phyloP scores from a whole-genome alignment of 257 asterid genomes.

The Nicotiana tomentosiformis region DNA sequence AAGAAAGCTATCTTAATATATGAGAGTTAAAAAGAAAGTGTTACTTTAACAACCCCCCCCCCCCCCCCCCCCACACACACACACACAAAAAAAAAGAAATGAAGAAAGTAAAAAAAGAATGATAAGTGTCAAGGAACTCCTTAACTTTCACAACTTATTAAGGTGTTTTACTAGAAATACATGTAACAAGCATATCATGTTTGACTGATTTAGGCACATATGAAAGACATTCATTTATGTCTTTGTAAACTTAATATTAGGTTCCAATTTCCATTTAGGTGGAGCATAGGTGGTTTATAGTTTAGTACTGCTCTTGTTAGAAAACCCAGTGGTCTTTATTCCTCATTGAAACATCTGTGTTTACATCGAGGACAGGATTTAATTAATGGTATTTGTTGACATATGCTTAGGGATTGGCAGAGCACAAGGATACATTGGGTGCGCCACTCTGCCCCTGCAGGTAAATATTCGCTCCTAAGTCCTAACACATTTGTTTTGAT shows the following conservation, averaged over 20 bases:
- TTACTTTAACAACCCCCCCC: too few species aligned
- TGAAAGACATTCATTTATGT: neutral
- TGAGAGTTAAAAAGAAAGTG: too few species aligned
- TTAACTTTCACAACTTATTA: neutral
- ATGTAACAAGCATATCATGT: neutral
- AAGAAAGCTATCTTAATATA: too few species aligned
- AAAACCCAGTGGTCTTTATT: neutral
- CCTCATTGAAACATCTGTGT: neutral
- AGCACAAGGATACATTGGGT: constrained; percentile 89
- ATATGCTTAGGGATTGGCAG: constrained; percentile 83
- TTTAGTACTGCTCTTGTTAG: neutral
- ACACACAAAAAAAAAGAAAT: too few species aligned
- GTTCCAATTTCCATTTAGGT: neutral
- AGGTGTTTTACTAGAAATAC: neutral
- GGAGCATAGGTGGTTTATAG: neutral
- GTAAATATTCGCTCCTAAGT: constrained; percentile 24
- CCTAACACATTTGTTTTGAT: neutral
- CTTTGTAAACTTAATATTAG: neutral
- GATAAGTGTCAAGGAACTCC: neutral
- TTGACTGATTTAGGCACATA: neutral
- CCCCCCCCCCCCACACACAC: too few species aligned
- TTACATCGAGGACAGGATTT: neutral
- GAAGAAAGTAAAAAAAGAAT: too few species aligned
- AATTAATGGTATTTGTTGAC: constrained; percentile 3
- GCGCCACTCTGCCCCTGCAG: constrained; percentile 98